Percentiles rank a stretch among this genome's conserved stretches.
phyloP scores from a whole-genome alignment of 768 basidiomycete genomes.

The Lentinula sp. region DNA sequence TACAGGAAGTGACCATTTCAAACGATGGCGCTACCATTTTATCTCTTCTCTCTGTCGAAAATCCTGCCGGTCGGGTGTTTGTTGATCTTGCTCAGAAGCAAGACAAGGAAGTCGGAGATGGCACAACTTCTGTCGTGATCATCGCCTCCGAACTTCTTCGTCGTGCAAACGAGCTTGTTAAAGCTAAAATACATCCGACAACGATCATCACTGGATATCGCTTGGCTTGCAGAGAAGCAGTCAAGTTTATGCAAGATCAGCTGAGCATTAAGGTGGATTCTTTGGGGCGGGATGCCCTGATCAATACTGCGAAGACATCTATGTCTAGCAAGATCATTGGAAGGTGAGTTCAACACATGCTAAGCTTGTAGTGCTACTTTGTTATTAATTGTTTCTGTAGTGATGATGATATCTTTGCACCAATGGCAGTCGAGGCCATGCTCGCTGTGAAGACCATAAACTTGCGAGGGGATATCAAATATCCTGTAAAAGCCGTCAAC shows the following conservation, averaged over 20 bases:
- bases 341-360: slow-evolving; percentile 54
- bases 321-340: slow-evolving; percentile 99
- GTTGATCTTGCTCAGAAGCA: slow-evolving; percentile 99
- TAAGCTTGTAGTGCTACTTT: not conserved
- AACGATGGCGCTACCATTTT: slow-evolving; percentile 99
- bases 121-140: slow-evolving; percentile 97
- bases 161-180: slow-evolving; percentile 95
- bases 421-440: slow-evolving; percentile 99
- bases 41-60: slow-evolving; percentile 86
- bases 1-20: slow-evolving; percentile 96
- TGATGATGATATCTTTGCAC: slow-evolving; percentile 96
- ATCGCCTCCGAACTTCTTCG: slow-evolving; percentile 95
- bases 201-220: slow-evolving; percentile 99
- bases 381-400: slow-evolving; percentile 30
- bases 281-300: slow-evolving; percentile 85
- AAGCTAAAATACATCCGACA: slow-evolving; percentile 97
- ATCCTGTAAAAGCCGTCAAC: slow-evolving; percentile 99
- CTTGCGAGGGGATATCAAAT: slow-evolving; percentile 91
- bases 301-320: slow-evolving; percentile 96
- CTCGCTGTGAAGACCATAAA: slow-evolving; percentile 94
- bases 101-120: slow-evolving; percentile 99
- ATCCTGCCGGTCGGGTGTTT: slow-evolving; percentile 95
- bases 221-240: slow-evolving; percentile 94
- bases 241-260: slow-evolving; percentile 97
- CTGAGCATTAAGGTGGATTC: slow-evolving; percentile 90